phyloP scores from a whole-genome alignment of 1,284 basidiomycete genomes.

The Afroboletus lepidellus region DNA sequence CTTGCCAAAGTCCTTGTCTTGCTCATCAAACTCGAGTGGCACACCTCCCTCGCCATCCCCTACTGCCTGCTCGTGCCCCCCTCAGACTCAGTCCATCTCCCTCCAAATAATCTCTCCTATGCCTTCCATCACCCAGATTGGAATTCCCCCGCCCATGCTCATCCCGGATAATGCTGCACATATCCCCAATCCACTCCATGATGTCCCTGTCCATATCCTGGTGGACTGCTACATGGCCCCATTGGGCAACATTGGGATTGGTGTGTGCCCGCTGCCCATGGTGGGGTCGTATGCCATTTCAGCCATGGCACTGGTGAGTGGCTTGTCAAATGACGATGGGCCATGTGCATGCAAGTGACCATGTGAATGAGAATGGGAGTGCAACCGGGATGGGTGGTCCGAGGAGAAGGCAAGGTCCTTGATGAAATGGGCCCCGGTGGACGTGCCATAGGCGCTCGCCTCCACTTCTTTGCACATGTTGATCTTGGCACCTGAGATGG shows the following conservation, averaged over 20 bases:
- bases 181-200: conserved; percentile 19
- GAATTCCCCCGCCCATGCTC: conserved; percentile 37
- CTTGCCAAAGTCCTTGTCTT: conserved; percentile 58
- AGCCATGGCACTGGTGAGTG: conserved; percentile 70
- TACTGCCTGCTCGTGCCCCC: conserved; percentile 3
- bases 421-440: conserved; percentile 49
- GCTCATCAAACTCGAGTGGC: conserved; percentile 69
- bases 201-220: conserved; percentile 3
- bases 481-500: conserved; percentile 59
- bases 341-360: neutral
- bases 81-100: conserved; percentile 50
- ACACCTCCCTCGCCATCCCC: conserved; percentile 30
- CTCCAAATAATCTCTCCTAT: conserved; percentile 59
- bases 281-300: conserved; percentile 57
- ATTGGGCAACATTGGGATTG: conserved; percentile 78
- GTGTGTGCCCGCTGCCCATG: conserved; percentile 33
- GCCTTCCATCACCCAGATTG: conserved; percentile 58
- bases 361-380: neutral
- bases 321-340: conserved; percentile 72
- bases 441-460: conserved; percentile 49
- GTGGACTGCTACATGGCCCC: conserved; percentile 26
- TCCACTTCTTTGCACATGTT: conserved; percentile 73
- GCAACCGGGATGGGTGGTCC: conserved; percentile 23
- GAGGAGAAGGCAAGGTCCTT: conserved; percentile 47
- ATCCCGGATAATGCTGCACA: conserved; percentile 33